Evolutionary conservation across 208 protist genomes (phyloP).

Genomic region (Trypanosoma congolense): DNA sequence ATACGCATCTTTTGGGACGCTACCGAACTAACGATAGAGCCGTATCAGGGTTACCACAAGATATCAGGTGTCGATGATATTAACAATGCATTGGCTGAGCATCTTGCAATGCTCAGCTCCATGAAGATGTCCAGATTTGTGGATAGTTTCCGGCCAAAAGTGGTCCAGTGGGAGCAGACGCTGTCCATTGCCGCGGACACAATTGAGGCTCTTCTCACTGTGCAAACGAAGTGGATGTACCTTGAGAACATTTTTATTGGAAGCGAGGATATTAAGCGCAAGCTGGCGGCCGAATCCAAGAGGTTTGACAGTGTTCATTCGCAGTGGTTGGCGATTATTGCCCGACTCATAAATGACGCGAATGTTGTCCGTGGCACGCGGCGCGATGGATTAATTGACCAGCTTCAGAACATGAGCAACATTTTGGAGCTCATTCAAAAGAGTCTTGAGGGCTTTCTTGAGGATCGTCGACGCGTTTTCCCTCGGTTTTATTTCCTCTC

Average conservation of each 20-base stretch:
- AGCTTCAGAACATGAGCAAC: constrained; percentile 91
- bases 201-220: constrained; percentile 88
- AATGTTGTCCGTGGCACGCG: constrained; percentile 87
- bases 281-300: constrained; percentile 94
- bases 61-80: constrained; percentile 91
- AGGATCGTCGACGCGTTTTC: constrained; percentile 95
- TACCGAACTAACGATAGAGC: constrained; percentile 78
- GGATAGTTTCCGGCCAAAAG: constrained; percentile 92
- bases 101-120: constrained; percentile 88
- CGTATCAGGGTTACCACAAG: constrained; percentile 89
- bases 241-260: constrained; percentile 96
- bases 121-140: constrained; percentile 97
- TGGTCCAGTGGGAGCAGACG: constrained; percentile 93
- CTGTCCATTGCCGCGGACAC: constrained; percentile 94
- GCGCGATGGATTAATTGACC: constrained; percentile 88
- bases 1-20: constrained; percentile 91
- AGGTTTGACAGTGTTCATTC: constrained; percentile 95
- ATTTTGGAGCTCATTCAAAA: constrained; percentile 97
- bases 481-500: constrained; percentile 98
- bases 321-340: constrained; percentile 91
- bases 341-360: constrained; percentile 80
- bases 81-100: constrained; percentile 91
- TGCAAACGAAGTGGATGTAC: constrained; percentile 97
- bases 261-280: constrained; percentile 96
- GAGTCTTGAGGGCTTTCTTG: constrained; percentile 95